Evolutionary conservation across 2,329 filamentous ascomycete species (phyloP).

Genomic region (Lasiodiplodia sp.): DNA sequence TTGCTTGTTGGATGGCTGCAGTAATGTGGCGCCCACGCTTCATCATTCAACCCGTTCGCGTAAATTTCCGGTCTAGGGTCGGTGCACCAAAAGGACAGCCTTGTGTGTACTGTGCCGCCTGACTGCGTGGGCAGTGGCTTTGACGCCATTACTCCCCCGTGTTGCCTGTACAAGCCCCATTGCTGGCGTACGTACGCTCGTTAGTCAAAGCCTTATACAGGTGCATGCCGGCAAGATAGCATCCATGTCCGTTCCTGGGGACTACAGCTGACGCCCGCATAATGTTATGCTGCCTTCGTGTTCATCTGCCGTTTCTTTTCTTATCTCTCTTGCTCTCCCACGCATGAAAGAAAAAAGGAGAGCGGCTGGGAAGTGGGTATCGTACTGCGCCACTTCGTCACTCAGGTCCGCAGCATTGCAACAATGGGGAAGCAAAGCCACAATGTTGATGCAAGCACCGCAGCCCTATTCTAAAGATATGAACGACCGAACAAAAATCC

Average conservation of each 20-base stretch:
- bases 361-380: background rate
- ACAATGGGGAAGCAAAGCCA: background rate
- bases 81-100: background rate
- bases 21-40: too few relatives aligned
- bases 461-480: background rate
- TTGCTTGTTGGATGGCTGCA: background rate
- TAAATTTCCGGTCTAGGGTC: background rate
- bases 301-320: background rate
- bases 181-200: background rate
- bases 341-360: background rate
- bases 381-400: background rate
- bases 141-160: background rate
- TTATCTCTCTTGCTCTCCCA: background rate
- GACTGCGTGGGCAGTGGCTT: too few relatives aligned
- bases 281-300: background rate
- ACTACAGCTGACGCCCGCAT: background rate
- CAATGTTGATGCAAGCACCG: background rate
- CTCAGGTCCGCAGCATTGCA: background rate
- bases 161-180: background rate
- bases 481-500: background rate
- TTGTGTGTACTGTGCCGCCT: too few relatives aligned
- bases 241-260: background rate
- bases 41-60: background rate
- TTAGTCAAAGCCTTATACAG: background rate
- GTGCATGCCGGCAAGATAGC: background rate